These are phyloP conservation scores for Eutrema heterophyllum DNA, from an alignment of 345 rosid genomes.

Conservation along the genomic window DNA sequence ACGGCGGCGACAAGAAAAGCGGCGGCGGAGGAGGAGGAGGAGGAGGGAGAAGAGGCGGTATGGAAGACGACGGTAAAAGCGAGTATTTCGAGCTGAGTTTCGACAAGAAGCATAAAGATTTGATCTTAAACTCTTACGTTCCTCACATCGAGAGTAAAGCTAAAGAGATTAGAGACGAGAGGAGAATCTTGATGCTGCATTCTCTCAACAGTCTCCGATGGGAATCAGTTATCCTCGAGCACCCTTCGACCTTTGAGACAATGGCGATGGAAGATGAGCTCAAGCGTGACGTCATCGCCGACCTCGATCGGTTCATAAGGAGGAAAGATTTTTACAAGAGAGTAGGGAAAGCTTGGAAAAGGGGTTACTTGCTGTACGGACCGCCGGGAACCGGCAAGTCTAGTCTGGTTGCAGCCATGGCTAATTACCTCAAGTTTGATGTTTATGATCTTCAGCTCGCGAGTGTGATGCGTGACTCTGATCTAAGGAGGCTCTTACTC, in stretches of 20 bases:
- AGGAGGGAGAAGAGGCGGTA: background rate
- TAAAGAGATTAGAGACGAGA: constrained; percentile 22
- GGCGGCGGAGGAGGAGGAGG: constrained; percentile 19
- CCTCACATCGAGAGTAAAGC: constrained; percentile 38
- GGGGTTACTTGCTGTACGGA: constrained; percentile 72
- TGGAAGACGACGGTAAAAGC: constrained; percentile 16
- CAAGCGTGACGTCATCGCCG: constrained; percentile 40
- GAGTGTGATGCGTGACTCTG: constrained; percentile 42
- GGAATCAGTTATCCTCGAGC: constrained; percentile 57
- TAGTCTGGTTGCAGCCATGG: constrained; percentile 74
- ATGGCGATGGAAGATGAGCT: constrained; percentile 52
- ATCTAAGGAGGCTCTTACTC: constrained; percentile 45
- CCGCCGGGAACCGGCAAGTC: constrained; percentile 79
- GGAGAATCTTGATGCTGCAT: constrained; percentile 46
- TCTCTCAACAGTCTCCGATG: constrained; percentile 40
- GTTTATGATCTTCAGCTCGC: constrained; percentile 58
- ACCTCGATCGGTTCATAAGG: constrained; percentile 47
- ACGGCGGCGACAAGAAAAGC: constrained; percentile 15
- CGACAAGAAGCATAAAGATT: constrained; percentile 45
- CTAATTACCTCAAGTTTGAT: constrained; percentile 58
- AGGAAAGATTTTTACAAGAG: constrained; percentile 58
- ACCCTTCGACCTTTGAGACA: constrained; percentile 66
- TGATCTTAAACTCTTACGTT: constrained; percentile 39
- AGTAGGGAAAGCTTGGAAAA: constrained; percentile 67
- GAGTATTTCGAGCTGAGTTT: constrained; percentile 48